Evolutionary conservation across 23 red algal species (phyloP).

Genomic region (Gracilaria gracilis): DNA sequence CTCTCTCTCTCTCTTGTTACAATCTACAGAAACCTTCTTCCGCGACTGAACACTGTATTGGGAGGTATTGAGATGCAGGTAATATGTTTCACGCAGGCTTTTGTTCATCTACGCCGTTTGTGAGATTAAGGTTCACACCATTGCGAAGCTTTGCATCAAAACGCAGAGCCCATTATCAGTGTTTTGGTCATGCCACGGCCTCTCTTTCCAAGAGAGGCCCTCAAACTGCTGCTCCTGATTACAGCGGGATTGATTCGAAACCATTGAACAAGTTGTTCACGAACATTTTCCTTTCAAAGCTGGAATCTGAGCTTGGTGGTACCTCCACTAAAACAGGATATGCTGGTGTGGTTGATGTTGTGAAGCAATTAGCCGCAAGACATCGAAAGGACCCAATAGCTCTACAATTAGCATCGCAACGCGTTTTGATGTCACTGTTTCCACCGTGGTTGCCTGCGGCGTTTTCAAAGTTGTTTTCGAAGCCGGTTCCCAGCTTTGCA

Average conservation of each 20-base stretch:
- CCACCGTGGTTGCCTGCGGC: conserved; percentile 60
- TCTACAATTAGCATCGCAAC: conserved; percentile 40
- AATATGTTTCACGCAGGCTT: not conserved
- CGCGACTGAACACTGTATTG: too few species aligned
- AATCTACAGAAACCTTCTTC: too few species aligned
- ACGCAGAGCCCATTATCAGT: not conserved
- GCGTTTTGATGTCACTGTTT: conserved; percentile 60
- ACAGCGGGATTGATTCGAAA: conserved; percentile 67
- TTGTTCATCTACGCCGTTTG: not conserved
- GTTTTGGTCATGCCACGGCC: not conserved
- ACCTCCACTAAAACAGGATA: conserved; percentile 24
- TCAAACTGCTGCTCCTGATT: conserved; percentile 53
- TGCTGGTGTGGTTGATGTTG: conserved; percentile 47
- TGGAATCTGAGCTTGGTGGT: conserved; percentile 50
- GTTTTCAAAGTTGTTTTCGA: conserved; percentile 54
- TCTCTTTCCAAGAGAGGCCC: conserved; percentile 35
- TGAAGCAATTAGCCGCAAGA: conserved; percentile 25
- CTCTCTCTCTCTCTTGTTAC: too few species aligned
- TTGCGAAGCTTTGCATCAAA: not conserved
- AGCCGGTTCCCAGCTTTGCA: conserved; percentile 50
- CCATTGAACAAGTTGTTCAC: conserved; percentile 43
- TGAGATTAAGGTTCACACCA: not conserved
- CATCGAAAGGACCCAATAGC: conserved; percentile 10
- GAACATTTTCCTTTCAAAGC: conserved; percentile 40
- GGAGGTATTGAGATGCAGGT: too few species aligned